Evolutionary conservation across 768 basidiomycete species (phyloP).

Genomic region (Ramaria sp.): DNA sequence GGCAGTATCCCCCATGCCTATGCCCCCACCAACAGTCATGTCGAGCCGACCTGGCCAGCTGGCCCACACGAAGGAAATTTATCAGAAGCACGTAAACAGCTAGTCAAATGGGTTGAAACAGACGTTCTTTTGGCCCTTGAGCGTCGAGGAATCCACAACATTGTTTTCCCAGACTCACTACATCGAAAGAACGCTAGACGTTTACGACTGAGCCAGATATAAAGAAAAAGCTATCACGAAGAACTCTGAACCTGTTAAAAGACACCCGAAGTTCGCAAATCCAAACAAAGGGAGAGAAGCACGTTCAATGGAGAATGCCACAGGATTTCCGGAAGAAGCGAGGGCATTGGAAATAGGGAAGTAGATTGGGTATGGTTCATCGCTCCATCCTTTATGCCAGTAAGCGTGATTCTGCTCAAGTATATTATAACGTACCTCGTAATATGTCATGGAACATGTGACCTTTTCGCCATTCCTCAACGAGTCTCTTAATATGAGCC

Average conservation of each 20-base stretch:
- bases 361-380: conserved; percentile 25
- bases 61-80: too few relatives aligned
- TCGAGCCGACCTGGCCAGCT: conserved; percentile 28
- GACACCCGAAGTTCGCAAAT: conserved; percentile 32
- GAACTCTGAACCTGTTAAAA: conserved; percentile 18
- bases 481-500: conserved; percentile 22
- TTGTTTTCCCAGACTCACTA: conserved; percentile 17
- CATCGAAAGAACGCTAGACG: conserved; percentile 26
- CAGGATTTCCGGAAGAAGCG: not conserved
- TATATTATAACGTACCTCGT: conserved; percentile 16
- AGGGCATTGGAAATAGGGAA: conserved; percentile 11
- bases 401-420: not conserved
- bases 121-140: conserved; percentile 29
- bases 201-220: not conserved
- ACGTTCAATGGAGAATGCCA: conserved; percentile 31
- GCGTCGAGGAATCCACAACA: conserved; percentile 32
- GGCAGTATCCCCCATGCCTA: conserved; percentile 28
- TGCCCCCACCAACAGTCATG: conserved; percentile 34
- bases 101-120: too few relatives aligned
- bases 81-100: too few relatives aligned
- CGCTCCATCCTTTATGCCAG: conserved; percentile 22
- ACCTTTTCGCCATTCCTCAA: conserved; percentile 22
- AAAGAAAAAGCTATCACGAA: not conserved
- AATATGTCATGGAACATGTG: conserved; percentile 20
- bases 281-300: conserved; percentile 35